Base-by-base conservation (phyloP, 177 flowering plant genomes). In the Vitis hybrid region DNA sequence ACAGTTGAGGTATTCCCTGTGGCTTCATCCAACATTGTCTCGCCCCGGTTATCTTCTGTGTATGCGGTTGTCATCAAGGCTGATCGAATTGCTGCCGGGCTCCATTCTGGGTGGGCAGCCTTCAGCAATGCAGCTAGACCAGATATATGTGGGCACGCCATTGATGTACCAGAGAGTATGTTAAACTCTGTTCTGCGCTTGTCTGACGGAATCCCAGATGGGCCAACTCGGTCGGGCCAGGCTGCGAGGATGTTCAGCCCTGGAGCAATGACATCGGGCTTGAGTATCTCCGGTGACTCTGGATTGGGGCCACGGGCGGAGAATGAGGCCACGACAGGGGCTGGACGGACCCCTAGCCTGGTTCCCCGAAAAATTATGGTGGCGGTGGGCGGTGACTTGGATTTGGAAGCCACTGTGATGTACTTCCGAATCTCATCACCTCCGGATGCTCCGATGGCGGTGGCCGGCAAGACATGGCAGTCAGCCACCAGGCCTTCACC, bases 121-220 rank as follows among this genome's bases (percentile, higher is more conserved):
- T 93, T 95, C 31, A 95, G 52, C 82, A 95, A 56, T 2, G 99
- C 98, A 1, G 91, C 99, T 2, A 95, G 71, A 1, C 99, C 99
- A 0, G 98, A 91, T 2, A 95, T 97, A 71, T 95, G 99, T 1
- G 98, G 98, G 72, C 98, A 93, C 0, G 99, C 94, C 99, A 95
- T 95, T 0, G 99, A 95, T 0, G 99, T 95, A 0, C 99, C 99
- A 0, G 98, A 93, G 8, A 93, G 77, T 1, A 95, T 95, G 64
- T 93, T 95, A 65, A 95, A 93, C 79, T 87, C 92, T 0, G 92
- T 89, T 16, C 73, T 70, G 0, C 99, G 81, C 16, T 83, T 82
- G 65, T 95, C 99, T 0, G 87, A 70, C 0, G 85, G 70, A 10
- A 89, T 64, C 1, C 98, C 94, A 1, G 97, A 83, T 0, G 99